Percentiles rank a stretch among this genome's conserved stretches.
Conservation (phyloP, 2,329 filamentous ascomycete species). For the Pyrenophora seminiperda region DNA sequence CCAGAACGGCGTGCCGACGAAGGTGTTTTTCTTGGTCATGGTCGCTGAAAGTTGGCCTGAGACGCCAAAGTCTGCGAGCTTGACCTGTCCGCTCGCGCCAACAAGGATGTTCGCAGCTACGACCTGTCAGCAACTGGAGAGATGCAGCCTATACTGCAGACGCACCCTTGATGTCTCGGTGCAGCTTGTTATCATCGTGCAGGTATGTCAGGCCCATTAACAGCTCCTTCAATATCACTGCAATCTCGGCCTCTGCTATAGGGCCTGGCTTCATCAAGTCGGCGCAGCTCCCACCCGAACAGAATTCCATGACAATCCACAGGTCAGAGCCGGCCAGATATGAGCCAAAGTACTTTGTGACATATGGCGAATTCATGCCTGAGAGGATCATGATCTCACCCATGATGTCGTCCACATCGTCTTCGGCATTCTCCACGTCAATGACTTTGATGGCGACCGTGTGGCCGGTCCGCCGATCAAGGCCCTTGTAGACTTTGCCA, state of each 20-base stretch:
- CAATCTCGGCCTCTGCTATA: conserved; percentile 94
- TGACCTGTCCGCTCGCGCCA: conserved; percentile 89
- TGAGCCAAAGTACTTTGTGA: conserved; percentile 97
- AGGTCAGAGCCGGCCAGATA: conserved; percentile 94
- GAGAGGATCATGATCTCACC: conserved; percentile 98
- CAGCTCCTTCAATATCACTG: conserved; percentile 90
- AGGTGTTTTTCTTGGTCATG: conserved; percentile 99
- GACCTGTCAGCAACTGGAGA: conserved; percentile 10
- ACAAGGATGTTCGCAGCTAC: conserved; percentile 90
- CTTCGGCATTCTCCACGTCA: conserved; percentile 97
- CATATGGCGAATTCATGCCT: conserved; percentile 92
- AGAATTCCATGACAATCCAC: conserved; percentile 99
- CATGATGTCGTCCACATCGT: conserved; percentile 99
- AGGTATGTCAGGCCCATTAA: conserved; percentile 90
- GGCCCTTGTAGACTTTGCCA: conserved; percentile 97
- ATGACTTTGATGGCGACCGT: conserved; percentile 98
- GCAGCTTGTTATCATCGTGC: conserved; percentile 93
- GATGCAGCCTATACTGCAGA: not conserved
- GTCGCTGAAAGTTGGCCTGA: conserved; percentile 95
- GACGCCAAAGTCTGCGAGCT: conserved; percentile 95
- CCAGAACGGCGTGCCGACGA: conserved; percentile 98
- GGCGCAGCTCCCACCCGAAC: conserved; percentile 92
- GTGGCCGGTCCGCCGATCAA: conserved; percentile 90
- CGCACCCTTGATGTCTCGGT: conserved; percentile 91
- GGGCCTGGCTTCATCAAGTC: conserved; percentile 93